Conservation (phyloP, 768 basidiomycete genomes). For the Boletus sp. region DNA sequence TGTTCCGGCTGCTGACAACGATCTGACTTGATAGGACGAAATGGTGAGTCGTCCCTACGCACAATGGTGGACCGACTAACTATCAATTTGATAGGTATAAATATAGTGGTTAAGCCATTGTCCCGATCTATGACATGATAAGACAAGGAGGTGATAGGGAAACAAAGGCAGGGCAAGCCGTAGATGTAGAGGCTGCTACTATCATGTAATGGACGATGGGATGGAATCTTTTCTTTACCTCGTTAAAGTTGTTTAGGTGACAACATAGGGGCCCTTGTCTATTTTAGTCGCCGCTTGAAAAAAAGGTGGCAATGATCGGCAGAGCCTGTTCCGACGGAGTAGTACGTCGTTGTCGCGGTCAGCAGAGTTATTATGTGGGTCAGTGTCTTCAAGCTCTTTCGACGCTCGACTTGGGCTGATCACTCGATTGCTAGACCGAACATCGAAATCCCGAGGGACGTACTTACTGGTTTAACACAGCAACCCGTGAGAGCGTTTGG, state of each 20-base stretch:
- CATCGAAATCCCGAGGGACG: conserved; percentile 95
- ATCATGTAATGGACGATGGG: too few relatives aligned
- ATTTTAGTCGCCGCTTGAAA: conserved; percentile 26
- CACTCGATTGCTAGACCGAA: conserved; percentile 60
- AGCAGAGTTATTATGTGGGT: conserved; percentile 31
- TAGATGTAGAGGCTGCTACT: not conserved
- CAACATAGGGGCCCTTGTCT: not conserved
- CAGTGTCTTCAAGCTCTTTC: conserved; percentile 9
- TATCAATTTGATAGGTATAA: conserved; percentile 23
- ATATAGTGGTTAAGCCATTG: conserved; percentile 20
- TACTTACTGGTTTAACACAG: conserved; percentile 96
- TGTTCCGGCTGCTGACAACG: conserved; percentile 1
- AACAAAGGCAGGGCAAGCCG: not conserved
- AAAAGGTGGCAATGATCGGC: conserved; percentile 6
- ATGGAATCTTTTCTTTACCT: too few relatives aligned
- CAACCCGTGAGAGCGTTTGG: conserved; percentile 91
- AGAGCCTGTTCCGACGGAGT: not conserved
- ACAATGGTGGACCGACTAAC: not conserved
- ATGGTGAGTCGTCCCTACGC: conserved; percentile 15
- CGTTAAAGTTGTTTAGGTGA: too few relatives aligned
- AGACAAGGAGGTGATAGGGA: not conserved
- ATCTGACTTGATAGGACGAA: conserved; percentile 23
- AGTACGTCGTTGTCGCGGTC: not conserved
- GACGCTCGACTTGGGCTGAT: not conserved
- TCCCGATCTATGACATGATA: not conserved